A percentile compares a stretch with the other conserved stretches of the same genome.
phyloP scores from a whole-genome alignment of 1,284 basidiomycete species.

The Rhodotorula sp. region DNA sequence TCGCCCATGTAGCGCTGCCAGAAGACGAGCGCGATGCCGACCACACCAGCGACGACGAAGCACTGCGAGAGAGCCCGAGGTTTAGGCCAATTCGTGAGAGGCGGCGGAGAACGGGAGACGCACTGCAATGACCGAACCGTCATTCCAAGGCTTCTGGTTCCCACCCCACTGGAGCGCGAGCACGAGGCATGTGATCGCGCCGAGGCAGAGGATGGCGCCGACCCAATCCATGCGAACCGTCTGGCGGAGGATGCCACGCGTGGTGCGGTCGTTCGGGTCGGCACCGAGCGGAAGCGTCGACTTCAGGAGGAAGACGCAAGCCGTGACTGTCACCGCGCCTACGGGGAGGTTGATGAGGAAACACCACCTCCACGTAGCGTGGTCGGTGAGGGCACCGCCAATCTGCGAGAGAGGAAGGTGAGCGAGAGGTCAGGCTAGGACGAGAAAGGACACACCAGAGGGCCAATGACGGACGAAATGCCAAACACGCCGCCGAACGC shows the following conservation, averaged over 20 bases:
- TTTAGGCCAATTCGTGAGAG: slow-evolving; percentile 31
- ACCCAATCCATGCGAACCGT: slow-evolving; percentile 47
- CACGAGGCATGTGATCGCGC: slow-evolving; percentile 47
- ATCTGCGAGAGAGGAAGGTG: background rate
- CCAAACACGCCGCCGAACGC: slow-evolving; percentile 52
- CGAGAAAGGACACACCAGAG: slow-evolving; percentile 42
- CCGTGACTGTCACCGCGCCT: slow-evolving; percentile 33
- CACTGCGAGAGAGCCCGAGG: background rate
- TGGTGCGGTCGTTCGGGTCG: slow-evolving; percentile 21
- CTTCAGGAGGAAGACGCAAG: slow-evolving; percentile 35
- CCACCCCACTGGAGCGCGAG: slow-evolving; percentile 48
- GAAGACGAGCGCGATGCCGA: slow-evolving; percentile 35
- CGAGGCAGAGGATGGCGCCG: slow-evolving; percentile 45
- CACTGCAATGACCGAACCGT: slow-evolving; percentile 50
- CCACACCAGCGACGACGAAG: slow-evolving; percentile 46
- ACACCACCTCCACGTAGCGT: slow-evolving; percentile 54
- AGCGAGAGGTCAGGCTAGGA: background rate
- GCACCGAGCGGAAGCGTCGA: slow-evolving; percentile 30
- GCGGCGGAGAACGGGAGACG: slow-evolving; percentile 25
- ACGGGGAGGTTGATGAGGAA: slow-evolving; percentile 36
- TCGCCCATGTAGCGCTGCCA: slow-evolving; percentile 46
- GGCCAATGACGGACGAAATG: slow-evolving; percentile 52
- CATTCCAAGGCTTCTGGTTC: slow-evolving; percentile 45
- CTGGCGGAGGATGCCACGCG: slow-evolving; percentile 24
- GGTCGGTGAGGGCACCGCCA: slow-evolving; percentile 55